phyloP scores from a whole-genome alignment of 345 rosid genomes.

The Draba incana region DNA sequence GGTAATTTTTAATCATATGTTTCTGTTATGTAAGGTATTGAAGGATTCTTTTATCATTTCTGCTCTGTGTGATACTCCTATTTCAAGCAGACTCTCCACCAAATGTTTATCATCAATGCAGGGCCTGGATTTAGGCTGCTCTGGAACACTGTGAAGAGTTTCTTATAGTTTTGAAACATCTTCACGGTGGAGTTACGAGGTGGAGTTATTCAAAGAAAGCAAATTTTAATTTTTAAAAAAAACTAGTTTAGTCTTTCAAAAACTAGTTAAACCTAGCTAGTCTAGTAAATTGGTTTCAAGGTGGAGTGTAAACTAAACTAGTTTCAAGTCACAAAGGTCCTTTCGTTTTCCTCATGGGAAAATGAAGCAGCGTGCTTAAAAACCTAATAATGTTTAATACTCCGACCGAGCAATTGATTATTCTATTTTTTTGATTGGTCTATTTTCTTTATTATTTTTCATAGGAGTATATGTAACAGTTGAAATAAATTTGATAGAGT shows the following conservation, averaged over 20 bases:
- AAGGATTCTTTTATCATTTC: conserved; percentile 36
- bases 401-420: too few relatives aligned
- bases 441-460: too few relatives aligned
- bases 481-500: neutral
- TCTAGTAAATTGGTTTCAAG: too few relatives aligned
- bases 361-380: conserved; percentile 10
- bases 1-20: conserved; percentile 56
- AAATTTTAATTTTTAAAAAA: too few relatives aligned
- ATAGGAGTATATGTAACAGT: too few relatives aligned
- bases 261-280: too few relatives aligned
- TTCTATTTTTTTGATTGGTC: neutral
- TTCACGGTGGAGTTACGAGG: conserved; percentile 28
- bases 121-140: conserved; percentile 93
- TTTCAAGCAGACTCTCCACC: conserved; percentile 80
- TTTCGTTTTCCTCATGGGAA: conserved; percentile 1
- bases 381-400: neutral
- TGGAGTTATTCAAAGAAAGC: too few relatives aligned
- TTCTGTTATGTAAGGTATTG: conserved; percentile 51
- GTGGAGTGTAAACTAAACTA: too few relatives aligned
- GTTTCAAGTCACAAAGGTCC: neutral
- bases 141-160: conserved; percentile 83
- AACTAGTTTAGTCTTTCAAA: too few relatives aligned
- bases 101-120: conserved; percentile 98
- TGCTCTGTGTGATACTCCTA: conserved; percentile 30
- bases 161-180: conserved; percentile 90